Conservation (phyloP, 2,329 filamentous ascomycete genomes). For the Coniochaeta hoffmannii region DNA sequence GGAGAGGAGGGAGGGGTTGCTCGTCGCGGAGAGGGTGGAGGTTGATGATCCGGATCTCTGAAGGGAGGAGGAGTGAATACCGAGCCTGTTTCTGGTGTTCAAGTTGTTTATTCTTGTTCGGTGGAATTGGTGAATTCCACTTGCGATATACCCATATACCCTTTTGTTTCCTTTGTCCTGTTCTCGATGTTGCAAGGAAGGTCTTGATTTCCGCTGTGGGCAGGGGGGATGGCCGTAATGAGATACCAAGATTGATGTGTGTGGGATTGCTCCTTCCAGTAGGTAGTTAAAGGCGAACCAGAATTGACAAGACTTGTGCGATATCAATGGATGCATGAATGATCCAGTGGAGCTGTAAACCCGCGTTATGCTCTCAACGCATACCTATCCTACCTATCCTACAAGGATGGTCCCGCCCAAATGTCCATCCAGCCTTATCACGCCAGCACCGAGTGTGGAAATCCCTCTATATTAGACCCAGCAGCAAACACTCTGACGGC, state of each 20-base stretch:
- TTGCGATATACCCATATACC: neutral
- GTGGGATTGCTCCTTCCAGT: no score
- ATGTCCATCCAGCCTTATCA: neutral
- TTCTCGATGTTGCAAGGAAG: neutral
- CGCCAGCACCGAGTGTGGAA: neutral
- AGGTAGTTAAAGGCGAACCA: no score
- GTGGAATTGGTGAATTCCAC: neutral
- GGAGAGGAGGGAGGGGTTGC: slow-evolving; percentile 7
- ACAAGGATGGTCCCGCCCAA: neutral
- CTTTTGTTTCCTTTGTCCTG: neutral
- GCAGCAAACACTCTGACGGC: no score
- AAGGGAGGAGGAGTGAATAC: neutral
- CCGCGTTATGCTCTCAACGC: neutral
- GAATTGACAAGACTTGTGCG: neutral
- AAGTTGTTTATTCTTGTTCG: neutral
- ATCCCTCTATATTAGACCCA: neutral
- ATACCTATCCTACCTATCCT: neutral
- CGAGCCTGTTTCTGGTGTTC: neutral
- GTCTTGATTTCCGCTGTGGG: neutral
- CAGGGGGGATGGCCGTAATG: neutral
- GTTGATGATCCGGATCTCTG: slow-evolving; percentile 3
- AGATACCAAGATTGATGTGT: neutral
- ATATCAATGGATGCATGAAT: neutral
- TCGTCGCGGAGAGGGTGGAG: slow-evolving; percentile 3
- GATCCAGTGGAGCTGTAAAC: neutral